A percentile compares a stretch with the other conserved stretches of the same genome.
Evolutionary conservation across 768 basidiomycete species (phyloP).

Genomic region (Chiua virens): DNA sequence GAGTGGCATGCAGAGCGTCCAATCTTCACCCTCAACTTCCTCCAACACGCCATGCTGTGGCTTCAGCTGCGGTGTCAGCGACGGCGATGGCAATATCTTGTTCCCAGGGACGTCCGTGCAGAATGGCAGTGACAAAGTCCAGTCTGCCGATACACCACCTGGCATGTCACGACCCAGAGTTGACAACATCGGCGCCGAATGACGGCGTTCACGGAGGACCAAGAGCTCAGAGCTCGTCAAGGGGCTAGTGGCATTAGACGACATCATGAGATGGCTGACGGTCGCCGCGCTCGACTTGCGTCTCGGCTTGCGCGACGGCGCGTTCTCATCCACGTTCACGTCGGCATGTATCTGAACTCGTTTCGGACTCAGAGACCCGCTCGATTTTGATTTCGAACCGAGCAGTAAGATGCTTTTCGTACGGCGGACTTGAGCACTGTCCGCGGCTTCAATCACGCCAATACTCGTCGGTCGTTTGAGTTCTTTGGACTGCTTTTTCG

Average conservation of each 20-base stretch:
- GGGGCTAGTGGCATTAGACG: not conserved
- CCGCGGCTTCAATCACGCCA: conserved; percentile 32
- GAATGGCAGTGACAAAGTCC: conserved; percentile 33
- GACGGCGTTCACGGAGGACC: conserved; percentile 30
- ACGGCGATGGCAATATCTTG: conserved; percentile 10
- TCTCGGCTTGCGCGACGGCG: conserved; percentile 16
- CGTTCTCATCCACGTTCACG: conserved; percentile 10
- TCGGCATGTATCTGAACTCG: conserved; percentile 31
- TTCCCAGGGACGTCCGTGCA: conserved; percentile 28
- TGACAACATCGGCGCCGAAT: conserved; percentile 29
- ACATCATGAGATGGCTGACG: not conserved
- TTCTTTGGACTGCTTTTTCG: conserved; percentile 4
- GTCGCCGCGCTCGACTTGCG: conserved; percentile 28
- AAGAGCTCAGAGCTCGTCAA: conserved; percentile 17
- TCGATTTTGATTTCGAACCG: conserved; percentile 26
- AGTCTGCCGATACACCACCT: conserved; percentile 14
- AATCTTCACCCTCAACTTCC: conserved; percentile 23
- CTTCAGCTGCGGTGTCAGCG: not conserved
- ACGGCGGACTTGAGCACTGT: conserved; percentile 21
- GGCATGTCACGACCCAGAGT: not conserved
- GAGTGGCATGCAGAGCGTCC: conserved; percentile 35
- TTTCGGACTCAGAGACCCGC: conserved; percentile 19
- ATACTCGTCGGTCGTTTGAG: conserved; percentile 28
- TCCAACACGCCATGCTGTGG: not conserved
- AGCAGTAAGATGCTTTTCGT: conserved; percentile 35